Percentiles rank a stretch among this genome's conserved stretches.
Conservation (phyloP, 495 filamentous ascomycete species). For the Xylaria flabelliformis region DNA sequence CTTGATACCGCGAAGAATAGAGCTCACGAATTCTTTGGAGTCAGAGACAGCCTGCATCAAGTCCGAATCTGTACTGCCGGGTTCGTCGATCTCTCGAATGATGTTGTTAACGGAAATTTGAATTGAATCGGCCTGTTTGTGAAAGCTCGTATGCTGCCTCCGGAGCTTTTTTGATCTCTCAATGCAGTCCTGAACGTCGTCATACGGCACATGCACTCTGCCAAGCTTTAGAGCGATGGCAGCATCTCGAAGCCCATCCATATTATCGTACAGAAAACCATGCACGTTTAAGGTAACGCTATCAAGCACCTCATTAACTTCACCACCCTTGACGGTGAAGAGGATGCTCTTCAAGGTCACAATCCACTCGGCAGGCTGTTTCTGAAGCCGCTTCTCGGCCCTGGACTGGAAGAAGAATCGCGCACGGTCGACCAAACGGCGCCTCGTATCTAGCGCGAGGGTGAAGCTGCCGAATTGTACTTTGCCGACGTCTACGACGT, state of each 20-base stretch:
- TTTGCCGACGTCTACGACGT: constrained; percentile 78
- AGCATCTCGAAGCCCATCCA: constrained; percentile 87
- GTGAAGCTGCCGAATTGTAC: constrained; percentile 84
- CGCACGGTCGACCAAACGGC: constrained; percentile 88
- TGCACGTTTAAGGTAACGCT: constrained; percentile 87
- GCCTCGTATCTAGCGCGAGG: constrained; percentile 86
- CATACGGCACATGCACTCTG: constrained; percentile 85
- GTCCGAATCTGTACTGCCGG: constrained; percentile 74
- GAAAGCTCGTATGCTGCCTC: constrained; percentile 34
- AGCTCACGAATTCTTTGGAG: constrained; percentile 90
- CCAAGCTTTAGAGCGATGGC: constrained; percentile 91
- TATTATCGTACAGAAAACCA: constrained; percentile 85
- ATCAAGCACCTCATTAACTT: constrained; percentile 89
- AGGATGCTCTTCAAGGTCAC: constrained; percentile 82
- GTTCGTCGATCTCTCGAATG: constrained; percentile 76
- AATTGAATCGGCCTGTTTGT: constrained; percentile 44
- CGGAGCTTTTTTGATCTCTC: constrained; percentile 52
- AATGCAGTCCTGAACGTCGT: constrained; percentile 74
- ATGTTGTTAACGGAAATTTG: constrained; percentile 75
- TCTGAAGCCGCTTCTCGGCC: constrained; percentile 69
- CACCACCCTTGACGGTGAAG: constrained; percentile 82
- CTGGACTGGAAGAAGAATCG: constrained; percentile 84
- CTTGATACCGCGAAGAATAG: constrained; percentile 88
- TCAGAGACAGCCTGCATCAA: constrained; percentile 84
- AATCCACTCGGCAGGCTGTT: constrained; percentile 93